Conservation (phyloP, 495 filamentous ascomycete genomes). For the Astrothelium macrocarpum region DNA sequence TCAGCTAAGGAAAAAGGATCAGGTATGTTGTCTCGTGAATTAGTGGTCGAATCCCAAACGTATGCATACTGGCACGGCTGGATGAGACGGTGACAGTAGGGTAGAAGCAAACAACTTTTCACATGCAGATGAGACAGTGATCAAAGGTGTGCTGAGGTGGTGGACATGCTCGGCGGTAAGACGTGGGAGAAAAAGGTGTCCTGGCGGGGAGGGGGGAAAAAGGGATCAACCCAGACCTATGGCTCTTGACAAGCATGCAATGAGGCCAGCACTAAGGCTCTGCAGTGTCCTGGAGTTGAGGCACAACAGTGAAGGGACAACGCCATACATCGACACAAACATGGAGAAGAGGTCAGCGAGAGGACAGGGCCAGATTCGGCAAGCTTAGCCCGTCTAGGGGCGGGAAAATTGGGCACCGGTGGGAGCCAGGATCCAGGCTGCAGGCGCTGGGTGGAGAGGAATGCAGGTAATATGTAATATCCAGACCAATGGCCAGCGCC, state of each 20-base stretch:
- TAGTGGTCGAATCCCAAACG: background rate
- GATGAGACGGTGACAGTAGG: background rate
- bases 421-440: background rate
- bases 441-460: constrained; percentile 1
- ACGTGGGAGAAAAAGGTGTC: background rate
- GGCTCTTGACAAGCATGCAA: background rate
- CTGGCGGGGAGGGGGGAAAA: background rate
- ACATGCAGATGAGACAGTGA: constrained; percentile 3
- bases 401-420: background rate
- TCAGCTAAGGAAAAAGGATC: background rate
- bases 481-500: background rate
- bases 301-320: background rate
- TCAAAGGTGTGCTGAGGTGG: background rate
- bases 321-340: background rate
- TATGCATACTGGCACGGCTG: background rate
- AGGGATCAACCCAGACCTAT: constrained; percentile 1
- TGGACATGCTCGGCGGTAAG: constrained; percentile 2
- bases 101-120: background rate
- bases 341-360: background rate
- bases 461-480: constrained; percentile 4
- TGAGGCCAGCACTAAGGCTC: background rate
- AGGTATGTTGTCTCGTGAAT: background rate
- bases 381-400: background rate
- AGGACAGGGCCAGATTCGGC: background rate
- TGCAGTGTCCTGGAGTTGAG: background rate